Evolutionary conservation across 2,329 filamentous ascomycete genomes (phyloP), one percentile per base, ranked within the genome.

Genomic region (Trichoderma polysporum): DNA sequence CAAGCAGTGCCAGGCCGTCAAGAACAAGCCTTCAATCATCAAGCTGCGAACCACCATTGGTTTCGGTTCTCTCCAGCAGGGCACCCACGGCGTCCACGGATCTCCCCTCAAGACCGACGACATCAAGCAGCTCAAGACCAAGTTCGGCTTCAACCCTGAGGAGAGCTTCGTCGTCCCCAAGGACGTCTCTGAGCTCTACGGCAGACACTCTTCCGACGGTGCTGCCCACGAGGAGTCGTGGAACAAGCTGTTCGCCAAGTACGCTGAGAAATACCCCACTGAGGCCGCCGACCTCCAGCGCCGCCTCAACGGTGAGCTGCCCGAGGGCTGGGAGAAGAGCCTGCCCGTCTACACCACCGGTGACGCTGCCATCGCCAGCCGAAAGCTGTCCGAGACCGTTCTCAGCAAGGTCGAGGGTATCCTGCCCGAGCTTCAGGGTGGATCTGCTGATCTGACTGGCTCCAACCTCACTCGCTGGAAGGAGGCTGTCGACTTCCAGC

Each of bases 391-490:
- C 71, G 94, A 99, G 88, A 90, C 87, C 69, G 94, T 98, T 68
- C 89, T 99, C 72, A 86, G 90, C 84, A 94, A 94, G 81, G 90
- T 99, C 76, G 88, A 97, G 85, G 82, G 86, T 60, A 88, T 84
- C 72, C 78, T 99, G 65, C 95, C 95, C 72, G 95, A 98, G 83
- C 90, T 99, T 68, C 82, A 99, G 69, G 97, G 94, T 79, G 95
- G 95, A 75, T 99, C 95, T 71, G 95, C 95, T 74, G 95, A 99
- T 86, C 82, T 99, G 86, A 99, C 95, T 79, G 93, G 93, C 78
- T 98, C 95, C 79, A 99, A 99, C 88, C 90, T 98, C 85, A 99
- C 95, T 74, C 90, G 94, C 79, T 97, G 94, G 93, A 99, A 98
- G 91, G 87, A 89, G 65, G 94, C 95, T 66, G 88, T 94, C 73